These are phyloP conservation scores for Pseudocercospora pini-densiflorae DNA, from an alignment of 2,329 filamentous ascomycete species.

Conservation along the genomic window DNA sequence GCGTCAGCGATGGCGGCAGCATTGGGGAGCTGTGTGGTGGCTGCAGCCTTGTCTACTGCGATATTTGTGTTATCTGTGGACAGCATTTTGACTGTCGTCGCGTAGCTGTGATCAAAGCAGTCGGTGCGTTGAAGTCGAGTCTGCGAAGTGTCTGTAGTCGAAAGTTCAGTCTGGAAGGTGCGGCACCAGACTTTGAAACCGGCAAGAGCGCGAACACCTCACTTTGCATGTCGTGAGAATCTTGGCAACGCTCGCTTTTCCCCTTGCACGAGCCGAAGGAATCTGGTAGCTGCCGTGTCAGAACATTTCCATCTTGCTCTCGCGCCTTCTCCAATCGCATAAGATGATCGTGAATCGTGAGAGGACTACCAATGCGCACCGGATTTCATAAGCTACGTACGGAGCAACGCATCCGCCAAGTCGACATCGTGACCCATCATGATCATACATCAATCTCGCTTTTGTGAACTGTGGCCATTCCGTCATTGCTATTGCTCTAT, in stretches of 20 bases:
- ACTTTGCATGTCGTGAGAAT: background rate
- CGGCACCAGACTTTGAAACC: no score
- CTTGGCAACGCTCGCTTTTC: background rate
- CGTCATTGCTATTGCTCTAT: conserved; percentile 33
- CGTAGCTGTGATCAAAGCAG: background rate
- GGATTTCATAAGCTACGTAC: conserved; percentile 19
- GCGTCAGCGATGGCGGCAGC: background rate
- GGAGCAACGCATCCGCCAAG: conserved; percentile 26
- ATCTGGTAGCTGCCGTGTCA: background rate
- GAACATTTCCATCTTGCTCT: background rate
- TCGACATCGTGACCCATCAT: conserved; percentile 28
- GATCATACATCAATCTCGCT: conserved; percentile 34
- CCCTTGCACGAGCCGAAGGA: background rate
- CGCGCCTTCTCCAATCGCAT: background rate
- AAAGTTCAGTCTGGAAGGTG: no score
- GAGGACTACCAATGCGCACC: background rate
- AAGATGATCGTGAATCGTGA: background rate
- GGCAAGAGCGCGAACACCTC: no score
- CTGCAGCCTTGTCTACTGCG: background rate
- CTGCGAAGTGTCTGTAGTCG: no score
- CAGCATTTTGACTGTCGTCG: background rate
- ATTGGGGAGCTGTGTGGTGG: background rate
- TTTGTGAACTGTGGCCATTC: conserved; percentile 28
- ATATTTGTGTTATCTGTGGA: background rate
- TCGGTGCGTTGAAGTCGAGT: no score